Percentiles rank a stretch among this genome's conserved stretches.
Conservation (phyloP, 2,329 filamentous ascomycete genomes). For the Colletotrichum theobromicola region DNA sequence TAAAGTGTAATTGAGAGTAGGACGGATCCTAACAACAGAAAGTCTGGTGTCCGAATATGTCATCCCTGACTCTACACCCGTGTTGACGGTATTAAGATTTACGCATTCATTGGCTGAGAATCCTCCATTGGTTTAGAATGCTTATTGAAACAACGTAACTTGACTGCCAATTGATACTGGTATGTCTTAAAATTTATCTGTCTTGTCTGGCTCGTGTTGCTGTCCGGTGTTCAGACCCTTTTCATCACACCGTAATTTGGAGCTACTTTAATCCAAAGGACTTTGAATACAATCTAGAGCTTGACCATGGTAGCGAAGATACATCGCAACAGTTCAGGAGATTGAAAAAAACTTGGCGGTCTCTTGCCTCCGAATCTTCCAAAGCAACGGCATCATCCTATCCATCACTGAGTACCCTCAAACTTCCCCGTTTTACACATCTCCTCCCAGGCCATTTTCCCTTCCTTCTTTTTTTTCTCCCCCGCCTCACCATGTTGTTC, state of each 20-base stretch:
- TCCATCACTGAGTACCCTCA: neutral
- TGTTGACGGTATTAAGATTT: accelerated
- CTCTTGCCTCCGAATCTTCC: neutral
- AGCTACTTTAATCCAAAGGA: accelerated
- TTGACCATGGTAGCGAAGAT: too few species aligned
- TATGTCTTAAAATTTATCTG: accelerated
- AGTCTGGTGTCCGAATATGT: accelerated
- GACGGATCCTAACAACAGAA: accelerated
- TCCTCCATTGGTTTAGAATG: too few species aligned
- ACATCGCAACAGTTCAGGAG: accelerated
- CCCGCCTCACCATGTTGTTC: neutral
- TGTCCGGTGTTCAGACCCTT: accelerated
- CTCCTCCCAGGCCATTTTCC: accelerated
- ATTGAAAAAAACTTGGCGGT: accelerated
- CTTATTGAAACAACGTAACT: accelerated
- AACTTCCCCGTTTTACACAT: neutral
- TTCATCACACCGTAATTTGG: accelerated
- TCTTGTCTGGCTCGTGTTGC: accelerated
- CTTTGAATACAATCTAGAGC: too few species aligned
- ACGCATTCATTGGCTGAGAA: too few species aligned
- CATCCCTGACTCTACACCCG: too few species aligned
- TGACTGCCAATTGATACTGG: accelerated
- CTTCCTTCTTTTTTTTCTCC: neutral
- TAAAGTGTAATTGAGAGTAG: accelerated
- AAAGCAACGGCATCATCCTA: neutral